Conservation (phyloP, 2,329 filamentous ascomycete genomes). For the Sordariomycetes sp. region DNA sequence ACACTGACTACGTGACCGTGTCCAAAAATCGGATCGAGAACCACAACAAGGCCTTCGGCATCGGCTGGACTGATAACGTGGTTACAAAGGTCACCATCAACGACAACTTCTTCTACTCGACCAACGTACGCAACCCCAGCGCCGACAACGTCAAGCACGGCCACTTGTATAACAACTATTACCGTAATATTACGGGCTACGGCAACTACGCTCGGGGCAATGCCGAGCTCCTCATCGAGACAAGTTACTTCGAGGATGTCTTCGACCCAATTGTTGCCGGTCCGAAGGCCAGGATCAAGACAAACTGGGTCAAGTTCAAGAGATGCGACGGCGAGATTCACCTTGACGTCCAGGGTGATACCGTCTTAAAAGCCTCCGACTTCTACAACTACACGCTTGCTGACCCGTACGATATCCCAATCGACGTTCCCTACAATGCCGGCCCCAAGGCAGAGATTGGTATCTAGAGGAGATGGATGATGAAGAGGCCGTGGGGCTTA, state of each 20-base stretch:
- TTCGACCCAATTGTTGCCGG: constrained; percentile 7
- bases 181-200: constrained; percentile 7
- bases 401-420: neutral
- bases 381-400: constrained; percentile 17
- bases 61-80: constrained; percentile 10
- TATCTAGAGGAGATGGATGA: neutral
- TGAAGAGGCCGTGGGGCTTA: neutral
- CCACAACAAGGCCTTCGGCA: constrained; percentile 10
- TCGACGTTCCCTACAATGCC: neutral
- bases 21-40: constrained; percentile 10
- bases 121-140: constrained; percentile 9
- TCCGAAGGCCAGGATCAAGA: constrained; percentile 15
- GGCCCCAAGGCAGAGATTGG: neutral
- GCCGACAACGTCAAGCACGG: constrained; percentile 8
- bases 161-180: constrained; percentile 10
- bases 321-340: constrained; percentile 28
- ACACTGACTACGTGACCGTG: constrained; percentile 10
- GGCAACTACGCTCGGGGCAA: constrained; percentile 8
- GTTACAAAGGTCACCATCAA: constrained; percentile 7
- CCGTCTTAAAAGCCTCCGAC: constrained; percentile 14
- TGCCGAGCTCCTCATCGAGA: constrained; percentile 7
- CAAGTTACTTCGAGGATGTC: constrained; percentile 8
- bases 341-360: constrained; percentile 17
- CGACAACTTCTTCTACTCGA: constrained; percentile 9
- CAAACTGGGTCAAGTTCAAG: constrained; percentile 26